Percentiles rank a stretch among this genome's conserved stretches.
Evolutionary conservation across 306 rosid species (phyloP).

Genomic region (Prunus mume): DNA sequence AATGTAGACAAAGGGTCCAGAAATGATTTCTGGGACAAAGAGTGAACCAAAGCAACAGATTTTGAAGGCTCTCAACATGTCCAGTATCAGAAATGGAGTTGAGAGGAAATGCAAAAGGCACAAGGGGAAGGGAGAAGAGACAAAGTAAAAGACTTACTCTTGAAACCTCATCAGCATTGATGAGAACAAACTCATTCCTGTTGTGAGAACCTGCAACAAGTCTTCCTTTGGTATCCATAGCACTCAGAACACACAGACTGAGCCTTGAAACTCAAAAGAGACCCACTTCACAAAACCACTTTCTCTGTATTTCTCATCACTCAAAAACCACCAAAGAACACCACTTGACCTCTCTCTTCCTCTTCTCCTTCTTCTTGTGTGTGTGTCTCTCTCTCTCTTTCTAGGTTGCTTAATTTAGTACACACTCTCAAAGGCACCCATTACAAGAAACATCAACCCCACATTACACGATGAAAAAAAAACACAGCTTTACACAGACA

Average conservation of each 20-base stretch:
- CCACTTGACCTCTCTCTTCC: constrained; percentile 8
- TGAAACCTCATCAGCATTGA: constrained; percentile 78
- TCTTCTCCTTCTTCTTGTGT: background rate
- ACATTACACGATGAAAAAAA: constrained; percentile 20
- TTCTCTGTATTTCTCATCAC: constrained; percentile 22
- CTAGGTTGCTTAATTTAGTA: background rate
- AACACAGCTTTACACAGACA: constrained; percentile 20
- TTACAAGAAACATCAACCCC: constrained; percentile 35
- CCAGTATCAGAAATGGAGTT: constrained; percentile 13
- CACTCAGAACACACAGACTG: constrained; percentile 18
- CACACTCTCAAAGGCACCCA: constrained; percentile 23
- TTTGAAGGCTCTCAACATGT: constrained; percentile 21
- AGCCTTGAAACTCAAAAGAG: constrained; percentile 28
- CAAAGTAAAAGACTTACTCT: constrained; percentile 40
- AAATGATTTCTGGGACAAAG: background rate
- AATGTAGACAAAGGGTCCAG: constrained; percentile 12
- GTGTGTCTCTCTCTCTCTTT: background rate
- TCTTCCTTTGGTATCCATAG: constrained; percentile 64
- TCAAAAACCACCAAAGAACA: constrained; percentile 24
- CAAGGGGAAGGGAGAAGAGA: background rate
- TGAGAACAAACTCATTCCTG: constrained; percentile 74
- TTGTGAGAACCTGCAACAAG: constrained; percentile 77
- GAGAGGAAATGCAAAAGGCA: background rate
- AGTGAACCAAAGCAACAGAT: constrained; percentile 2
- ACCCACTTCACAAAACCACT: constrained; percentile 28